Evolutionary conservation across 2,329 filamentous ascomycete species (phyloP).

Genomic region (Botrytis elliptica): DNA sequence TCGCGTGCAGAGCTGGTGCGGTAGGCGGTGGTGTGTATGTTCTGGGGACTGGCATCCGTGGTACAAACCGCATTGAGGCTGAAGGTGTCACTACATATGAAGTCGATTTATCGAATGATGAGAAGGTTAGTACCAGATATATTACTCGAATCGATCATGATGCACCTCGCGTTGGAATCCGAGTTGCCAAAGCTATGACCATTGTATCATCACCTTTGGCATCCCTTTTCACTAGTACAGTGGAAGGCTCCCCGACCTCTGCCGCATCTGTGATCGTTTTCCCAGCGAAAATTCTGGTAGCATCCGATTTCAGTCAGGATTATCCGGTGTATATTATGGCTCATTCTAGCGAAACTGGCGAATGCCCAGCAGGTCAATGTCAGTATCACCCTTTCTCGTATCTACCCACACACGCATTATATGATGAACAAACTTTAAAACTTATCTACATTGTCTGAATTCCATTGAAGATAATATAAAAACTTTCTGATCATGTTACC

Average conservation of each 20-base stretch:
- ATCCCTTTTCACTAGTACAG: conserved; percentile 65
- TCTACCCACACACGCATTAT: conserved; percentile 42
- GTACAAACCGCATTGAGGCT: conserved; percentile 31
- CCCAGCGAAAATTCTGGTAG: conserved; percentile 51
- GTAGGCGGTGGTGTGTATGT: conserved; percentile 92
- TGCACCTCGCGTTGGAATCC: conserved; percentile 29
- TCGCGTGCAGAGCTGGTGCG: conserved; percentile 83
- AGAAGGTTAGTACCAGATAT: conserved; percentile 54
- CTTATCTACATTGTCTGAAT: conserved; percentile 99
- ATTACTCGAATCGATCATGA: conserved; percentile 46
- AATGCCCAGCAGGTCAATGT: conserved; percentile 89
- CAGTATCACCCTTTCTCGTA: conserved; percentile 50
- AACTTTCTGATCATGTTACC: conserved; percentile 74
- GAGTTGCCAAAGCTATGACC: conserved; percentile 61
- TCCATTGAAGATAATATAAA: conserved; percentile 86
- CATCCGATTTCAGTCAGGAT: conserved; percentile 40
- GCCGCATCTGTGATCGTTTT: conserved; percentile 71
- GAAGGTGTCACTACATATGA: conserved; percentile 27
- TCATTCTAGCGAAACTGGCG: conserved; percentile 88
- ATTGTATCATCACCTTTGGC: conserved; percentile 66
- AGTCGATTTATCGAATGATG: conserved; percentile 53
- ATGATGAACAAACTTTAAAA: conserved; percentile 88
- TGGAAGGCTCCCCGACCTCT: conserved; percentile 74
- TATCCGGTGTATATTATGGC: conserved; percentile 60
- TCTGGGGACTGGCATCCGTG: conserved; percentile 66